Base-by-base conservation (phyloP, 306 rosid genomes). In the Cucumis hystrix region DNA sequence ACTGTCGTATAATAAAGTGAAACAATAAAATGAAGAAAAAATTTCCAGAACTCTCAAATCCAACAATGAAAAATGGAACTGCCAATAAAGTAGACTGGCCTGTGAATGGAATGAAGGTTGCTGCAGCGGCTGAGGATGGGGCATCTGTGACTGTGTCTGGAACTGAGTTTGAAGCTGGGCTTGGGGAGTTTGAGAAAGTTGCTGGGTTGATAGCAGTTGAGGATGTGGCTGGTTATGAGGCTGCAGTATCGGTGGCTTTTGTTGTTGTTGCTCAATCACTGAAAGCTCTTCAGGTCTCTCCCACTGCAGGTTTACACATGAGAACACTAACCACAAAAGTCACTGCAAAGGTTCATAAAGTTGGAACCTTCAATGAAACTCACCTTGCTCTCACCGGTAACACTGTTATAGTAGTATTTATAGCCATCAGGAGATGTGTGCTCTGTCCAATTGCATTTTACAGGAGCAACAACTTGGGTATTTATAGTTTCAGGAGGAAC, bases 361-460 rank as follows among this genome's bases (percentile, higher is more conserved):
- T 75, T 15, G 75, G 56, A 63, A 86, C 81, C 59, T 73, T 20
- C 64, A 79, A 80, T 40, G 65, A 63, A 61, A 74, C 88, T 76
- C 62, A 96, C 99, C 92, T 87, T 89, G 79, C 98, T 95, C 88
- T 92, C 96, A 64, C 96, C 91, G n/a, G 96, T 89, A 18, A 83
- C 82, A 83, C 89, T 81, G 81, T 92, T 95, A 80, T 95, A 85
- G 83, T 90, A 95, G 81, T 95, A 95, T 77, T 91, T 96, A 85
- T 89, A 92, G 78, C 93, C 96, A 83, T 96, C 98, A 0, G 99
- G 99, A 82, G 97, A 96, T 51, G 87, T 69, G 83, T 96, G 99
- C 79, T 96, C 99, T 41, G 97, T 91, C 99, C 99, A 96, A 78
- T 88, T 75, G 83, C 91, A 83, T 84, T 92, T 88, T 70, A 79